phyloP scores from a whole-genome alignment of 768 basidiomycete genomes.

The Daedalea quercina region DNA sequence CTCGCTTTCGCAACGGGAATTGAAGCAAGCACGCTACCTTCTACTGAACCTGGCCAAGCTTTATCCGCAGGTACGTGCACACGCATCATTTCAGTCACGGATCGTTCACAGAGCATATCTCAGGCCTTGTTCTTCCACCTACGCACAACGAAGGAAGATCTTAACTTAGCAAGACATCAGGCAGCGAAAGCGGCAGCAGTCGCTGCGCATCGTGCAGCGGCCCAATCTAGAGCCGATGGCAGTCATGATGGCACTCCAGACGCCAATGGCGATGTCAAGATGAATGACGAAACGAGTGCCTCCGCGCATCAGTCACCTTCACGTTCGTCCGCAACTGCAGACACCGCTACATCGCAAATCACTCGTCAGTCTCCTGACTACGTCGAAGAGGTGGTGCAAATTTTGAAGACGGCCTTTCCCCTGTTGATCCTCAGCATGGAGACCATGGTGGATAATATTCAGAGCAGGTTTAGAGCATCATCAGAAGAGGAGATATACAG shows the following conservation, averaged over 20 bases:
- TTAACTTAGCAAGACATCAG: conserved; percentile 40
- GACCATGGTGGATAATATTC: conserved; percentile 93
- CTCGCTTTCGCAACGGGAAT: conserved; percentile 86
- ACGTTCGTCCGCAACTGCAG: not conserved
- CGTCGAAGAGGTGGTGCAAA: conserved; percentile 89
- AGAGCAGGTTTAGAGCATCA: conserved; percentile 79
- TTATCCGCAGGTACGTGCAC: conserved; percentile 75
- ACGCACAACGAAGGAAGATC: conserved; percentile 77
- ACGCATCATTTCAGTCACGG: not conserved
- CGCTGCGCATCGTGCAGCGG: conserved; percentile 7
- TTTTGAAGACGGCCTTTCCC: conserved; percentile 93
- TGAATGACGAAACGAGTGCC: not conserved
- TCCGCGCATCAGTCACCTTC: not conserved
- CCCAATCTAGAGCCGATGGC: conserved; percentile 25
- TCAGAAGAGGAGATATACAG: conserved; percentile 95
- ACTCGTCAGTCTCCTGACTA: conserved; percentile 79
- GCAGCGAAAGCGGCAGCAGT: conserved; percentile 11
- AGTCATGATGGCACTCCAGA: conserved; percentile 19
- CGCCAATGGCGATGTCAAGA: not conserved
- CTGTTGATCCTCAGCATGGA: conserved; percentile 92
- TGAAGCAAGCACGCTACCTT: conserved; percentile 86
- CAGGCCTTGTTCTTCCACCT: conserved; percentile 95
- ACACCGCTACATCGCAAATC: conserved; percentile 10
- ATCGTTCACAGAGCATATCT: not conserved
- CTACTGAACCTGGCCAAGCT: conserved; percentile 84